Conservation (phyloP, 2,329 filamentous ascomycete genomes). For the Nannizziopsis arthrosporioides region DNA sequence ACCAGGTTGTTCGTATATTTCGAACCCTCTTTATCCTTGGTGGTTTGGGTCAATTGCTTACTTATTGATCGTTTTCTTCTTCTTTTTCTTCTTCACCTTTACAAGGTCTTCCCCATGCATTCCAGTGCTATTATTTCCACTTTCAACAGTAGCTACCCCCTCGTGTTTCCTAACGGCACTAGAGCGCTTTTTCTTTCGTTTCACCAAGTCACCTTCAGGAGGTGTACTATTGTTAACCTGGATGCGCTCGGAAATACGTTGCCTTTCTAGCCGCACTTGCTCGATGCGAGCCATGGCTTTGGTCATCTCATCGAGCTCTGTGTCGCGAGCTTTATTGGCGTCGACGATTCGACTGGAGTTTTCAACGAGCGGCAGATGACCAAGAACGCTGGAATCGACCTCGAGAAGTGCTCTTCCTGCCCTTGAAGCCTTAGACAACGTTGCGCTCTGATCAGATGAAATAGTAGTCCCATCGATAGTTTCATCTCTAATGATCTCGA, state of each 20-base stretch:
- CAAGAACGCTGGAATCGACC: slow-evolving; percentile 67
- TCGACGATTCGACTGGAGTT: slow-evolving; percentile 28
- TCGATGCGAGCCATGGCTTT: slow-evolving; percentile 84
- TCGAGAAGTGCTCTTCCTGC: slow-evolving; percentile 60
- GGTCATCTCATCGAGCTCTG: slow-evolving; percentile 79
- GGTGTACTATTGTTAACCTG: slow-evolving; percentile 37
- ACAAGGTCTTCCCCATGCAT: slow-evolving; percentile 11
- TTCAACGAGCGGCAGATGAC: slow-evolving; percentile 57
- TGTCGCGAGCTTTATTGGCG: slow-evolving; percentile 55
- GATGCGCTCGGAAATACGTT: slow-evolving; percentile 38
- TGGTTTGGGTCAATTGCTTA: slow-evolving; percentile 16
- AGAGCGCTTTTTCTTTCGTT: slow-evolving; percentile 45
- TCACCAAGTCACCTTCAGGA: slow-evolving; percentile 36
- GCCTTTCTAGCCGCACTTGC: slow-evolving; percentile 73
- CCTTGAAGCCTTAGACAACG: slow-evolving; percentile 25
- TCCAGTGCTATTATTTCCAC: not conserved
- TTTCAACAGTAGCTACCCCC: slow-evolving; percentile 2
- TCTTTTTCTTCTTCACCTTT: slow-evolving; percentile 52
- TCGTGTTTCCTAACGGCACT: slow-evolving; percentile 35
- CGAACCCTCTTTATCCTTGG: slow-evolving; percentile 14
- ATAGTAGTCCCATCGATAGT: slow-evolving; percentile 46
- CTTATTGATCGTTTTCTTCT: slow-evolving; percentile 11
- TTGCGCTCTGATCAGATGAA: slow-evolving; percentile 45
- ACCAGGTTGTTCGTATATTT: not conserved
- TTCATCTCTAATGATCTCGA: slow-evolving; percentile 63